Base-by-base conservation (phyloP, 108 stramenopile species). In the Ochromonas danica region DNA sequence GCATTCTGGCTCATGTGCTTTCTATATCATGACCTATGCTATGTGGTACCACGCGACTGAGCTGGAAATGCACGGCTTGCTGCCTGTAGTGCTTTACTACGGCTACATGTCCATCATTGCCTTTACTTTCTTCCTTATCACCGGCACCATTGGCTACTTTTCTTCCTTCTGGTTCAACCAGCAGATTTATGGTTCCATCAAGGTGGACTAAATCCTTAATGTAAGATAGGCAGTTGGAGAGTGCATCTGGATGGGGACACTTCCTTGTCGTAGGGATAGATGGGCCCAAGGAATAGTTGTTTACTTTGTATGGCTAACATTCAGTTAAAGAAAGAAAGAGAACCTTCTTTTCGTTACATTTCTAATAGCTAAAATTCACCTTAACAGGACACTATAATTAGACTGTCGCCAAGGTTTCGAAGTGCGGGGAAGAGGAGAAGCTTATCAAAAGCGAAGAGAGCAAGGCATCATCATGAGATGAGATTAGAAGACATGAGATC, bases 51-150 rank as follows among this genome's bases (percentile, higher is more conserved):
- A 83, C 83, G 41, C 40, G 41, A 85, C 80, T 22, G 85, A 87
- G 80, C 81, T 87, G 42, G 77, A 86, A 10, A 83, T 87, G 71
- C 71, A 78, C 14, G 82, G 79, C 28, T 78, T 78, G 33, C 72
- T 86, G 36, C 43, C 85, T 1, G 82, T 78, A 25, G 27, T 62
- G 27, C 51, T 87, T 3, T 87, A 87, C 83, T 87, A 83, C 82
- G 95, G 95, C 1, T 97, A 99, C 90, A 99, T 97, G 96, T 80
- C 82, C 41, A 93, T 99, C 86, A 94, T 97, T 72, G 88, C 93
- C 22, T 77, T 94, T 40, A 88, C 92, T 77, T 96, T 99, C 83
- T 90, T 89, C 75, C 87, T 97, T 71, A 89, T 95, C 40, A 96
- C 96, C 43, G 98, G 98, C n/a, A 83, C 92, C 28, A 89, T 97